Base-by-base conservation (phyloP, 768 basidiomycete species). In the Leccinellum rugosiceps region DNA sequence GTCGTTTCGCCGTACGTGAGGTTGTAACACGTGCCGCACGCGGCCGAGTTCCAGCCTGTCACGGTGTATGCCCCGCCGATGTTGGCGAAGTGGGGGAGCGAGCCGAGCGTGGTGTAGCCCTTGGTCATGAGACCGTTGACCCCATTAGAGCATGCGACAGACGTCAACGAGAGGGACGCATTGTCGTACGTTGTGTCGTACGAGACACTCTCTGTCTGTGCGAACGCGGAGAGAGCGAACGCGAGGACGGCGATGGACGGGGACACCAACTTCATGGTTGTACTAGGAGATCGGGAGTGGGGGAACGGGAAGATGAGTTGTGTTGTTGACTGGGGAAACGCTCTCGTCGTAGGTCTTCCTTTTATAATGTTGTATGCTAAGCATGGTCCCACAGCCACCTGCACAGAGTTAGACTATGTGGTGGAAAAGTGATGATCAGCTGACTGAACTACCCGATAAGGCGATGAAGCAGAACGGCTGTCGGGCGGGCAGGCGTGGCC, bases 11-110 rank as follows among this genome's bases (percentile, higher is more conserved):
- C 52, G 38, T 70, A 74, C 4, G 68, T 74, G 53, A 74, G 41
- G 1, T 63, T 3, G 51, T 70, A 73, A 38, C 73, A 75, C n/a
- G 68, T 68, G 6, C 44, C 44, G 23, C 44, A 45, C 23, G 44
- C 44, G 44, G 44, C 6, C 6, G 70, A 69, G 59, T 72, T 31
- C 68, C 65, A 76, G 4, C 65, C 65, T 1, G 61, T 62, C 21
- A 74, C 69, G 17, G 68, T 71, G 55, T 64, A 66, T 41, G 57
- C 73, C 28, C 75, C 75, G 7, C 73, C 74, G 50, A 76, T 19
- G 30, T 69, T 45, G 28, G 74, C 74, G 55, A 70, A 74, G 1
- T 7, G 35, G 4, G 73, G 74, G 34, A 76, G 64, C 6, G 63
- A 63, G 3, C 70, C 69, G 49, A 75, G 67, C 5, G 72, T 74